Evolutionary conservation across 768 basidiomycete genomes (phyloP), one percentile per base, ranked within the genome.

Genomic region (Pisolithus albus): DNA sequence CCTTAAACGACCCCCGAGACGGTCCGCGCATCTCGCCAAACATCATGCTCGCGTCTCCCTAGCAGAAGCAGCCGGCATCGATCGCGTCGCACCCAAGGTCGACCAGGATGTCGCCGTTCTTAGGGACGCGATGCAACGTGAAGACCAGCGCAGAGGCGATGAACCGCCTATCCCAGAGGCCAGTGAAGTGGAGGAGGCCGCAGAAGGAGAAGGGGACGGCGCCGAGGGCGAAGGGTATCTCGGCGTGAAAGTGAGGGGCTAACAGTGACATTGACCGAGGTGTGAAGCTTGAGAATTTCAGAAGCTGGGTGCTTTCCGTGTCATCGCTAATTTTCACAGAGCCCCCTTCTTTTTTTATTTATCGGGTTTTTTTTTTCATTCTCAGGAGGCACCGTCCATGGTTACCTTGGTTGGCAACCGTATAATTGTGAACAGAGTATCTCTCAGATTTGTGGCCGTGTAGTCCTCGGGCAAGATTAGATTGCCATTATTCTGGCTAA

Each of bases 41-140:
- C 84, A 92, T 57, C 87, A 89, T 54, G 78, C 77, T 1, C 88
- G 88, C 45, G 86, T 93, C 39, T 83, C 88, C 16, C 86, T 97
- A 52, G 89, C 92, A 0, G 85, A 92, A 62, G 86, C 88, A 16
- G 79, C 79, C 7, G 87, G 82, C 40, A 88, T 95, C 69, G 93
- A 97, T 67, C 80, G 91, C 59, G 85, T 90, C 24, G 89, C 86
- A 4, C 75, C 81, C 44, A 92, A 84, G 64, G 91, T 93, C 49
- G 92, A 94, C 58, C 79, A 84, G 47, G 88, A 90, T 51, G 88
- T 92, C 51, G 85, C 86, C 59, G 79, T 80, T 41, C 82, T 91
- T 83, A 81, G 85, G 11, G 81, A 86, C 53, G 83, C 88, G 68
- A 79, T 91, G 55, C 78, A 83, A 60, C 74, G 83, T 45, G 83